phyloP scores from a whole-genome alignment of 192 early-diverging fungal species.

The Spizellomyces sp. region DNA sequence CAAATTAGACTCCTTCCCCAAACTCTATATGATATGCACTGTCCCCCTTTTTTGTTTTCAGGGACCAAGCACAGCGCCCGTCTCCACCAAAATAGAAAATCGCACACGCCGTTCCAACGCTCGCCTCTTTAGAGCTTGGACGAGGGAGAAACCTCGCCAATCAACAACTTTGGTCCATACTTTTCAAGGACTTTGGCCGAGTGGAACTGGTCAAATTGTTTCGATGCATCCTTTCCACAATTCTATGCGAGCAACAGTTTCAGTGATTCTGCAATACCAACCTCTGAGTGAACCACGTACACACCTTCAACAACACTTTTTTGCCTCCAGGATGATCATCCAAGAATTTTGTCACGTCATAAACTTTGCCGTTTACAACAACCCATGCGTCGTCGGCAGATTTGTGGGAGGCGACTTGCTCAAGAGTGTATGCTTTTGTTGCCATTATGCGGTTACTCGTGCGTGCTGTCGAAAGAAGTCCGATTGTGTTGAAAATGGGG shows the following conservation, averaged over 20 bases:
- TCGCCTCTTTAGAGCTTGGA: constrained; percentile 9
- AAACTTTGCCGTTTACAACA: constrained; percentile 53
- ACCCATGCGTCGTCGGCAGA: constrained; percentile 76
- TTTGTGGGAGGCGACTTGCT: constrained; percentile 75
- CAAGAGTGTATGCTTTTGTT: constrained; percentile 50
- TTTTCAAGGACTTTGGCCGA: constrained; percentile 63
- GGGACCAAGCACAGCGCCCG: no score
- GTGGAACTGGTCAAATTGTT: constrained; percentile 86
- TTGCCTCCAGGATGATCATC: constrained; percentile 54
- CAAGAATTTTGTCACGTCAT: constrained; percentile 50
- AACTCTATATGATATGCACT: no score
- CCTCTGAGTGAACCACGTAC: constrained; percentile 10
- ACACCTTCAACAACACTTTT: constrained; percentile 71
- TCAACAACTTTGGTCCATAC: constrained; percentile 55
- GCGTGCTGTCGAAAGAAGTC: no score
- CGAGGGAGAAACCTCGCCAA: constrained; percentile 56
- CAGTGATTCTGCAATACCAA: constrained; percentile 48
- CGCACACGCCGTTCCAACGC: no score
- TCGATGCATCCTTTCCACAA: constrained; percentile 76
- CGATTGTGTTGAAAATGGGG: no score
- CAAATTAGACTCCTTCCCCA: no score
- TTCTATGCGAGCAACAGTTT: constrained; percentile 52
- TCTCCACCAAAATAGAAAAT: no score
- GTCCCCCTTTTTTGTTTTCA: no score
- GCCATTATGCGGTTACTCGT: no score